Percentiles rank a stretch among this genome's conserved stretches.
Evolutionary conservation across 2,329 filamentous ascomycete genomes (phyloP).

Genomic region (Coleophoma crateriformis): DNA sequence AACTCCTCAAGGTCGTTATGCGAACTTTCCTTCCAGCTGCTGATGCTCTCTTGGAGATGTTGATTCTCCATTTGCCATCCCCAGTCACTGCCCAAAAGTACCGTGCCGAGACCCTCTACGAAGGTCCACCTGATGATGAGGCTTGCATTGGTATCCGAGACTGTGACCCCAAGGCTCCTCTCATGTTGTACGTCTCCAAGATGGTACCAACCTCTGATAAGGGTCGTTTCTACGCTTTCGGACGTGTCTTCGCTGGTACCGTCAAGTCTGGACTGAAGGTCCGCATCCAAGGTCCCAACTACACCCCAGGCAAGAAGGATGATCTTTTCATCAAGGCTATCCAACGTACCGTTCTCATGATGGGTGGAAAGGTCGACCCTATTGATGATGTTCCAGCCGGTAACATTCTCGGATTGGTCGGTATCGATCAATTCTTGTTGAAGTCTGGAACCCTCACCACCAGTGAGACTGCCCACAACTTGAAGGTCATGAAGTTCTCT

Average conservation of each 20-base stretch:
- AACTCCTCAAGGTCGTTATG: slow-evolving; percentile 97
- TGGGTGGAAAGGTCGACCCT: slow-evolving; percentile 98
- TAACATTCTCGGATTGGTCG: slow-evolving; percentile 99
- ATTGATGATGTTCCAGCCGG: slow-evolving; percentile 98
- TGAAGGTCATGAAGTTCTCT: slow-evolving; percentile 99
- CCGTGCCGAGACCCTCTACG: slow-evolving; percentile 97
- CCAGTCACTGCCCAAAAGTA: slow-evolving; percentile 94
- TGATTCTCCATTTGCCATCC: slow-evolving; percentile 98
- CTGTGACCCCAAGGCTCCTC: slow-evolving; percentile 94
- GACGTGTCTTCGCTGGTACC: slow-evolving; percentile 99
- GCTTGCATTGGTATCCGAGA: slow-evolving; percentile 95
- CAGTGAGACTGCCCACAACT: slow-evolving; percentile 95
- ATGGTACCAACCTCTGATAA: slow-evolving; percentile 99
- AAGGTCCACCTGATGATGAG: slow-evolving; percentile 91
- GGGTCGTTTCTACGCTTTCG: slow-evolving; percentile 99
- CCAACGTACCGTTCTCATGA: slow-evolving; percentile 99
- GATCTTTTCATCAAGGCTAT: slow-evolving; percentile 99
- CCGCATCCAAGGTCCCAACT: slow-evolving; percentile 99
- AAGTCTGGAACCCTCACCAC: slow-evolving; percentile 99
- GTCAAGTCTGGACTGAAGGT: slow-evolving; percentile 98
- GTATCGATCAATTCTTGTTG: slow-evolving; percentile 99
- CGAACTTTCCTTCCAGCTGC: slow-evolving; percentile 97
- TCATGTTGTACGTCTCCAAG: slow-evolving; percentile 99
- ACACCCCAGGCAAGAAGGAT: slow-evolving; percentile 95
- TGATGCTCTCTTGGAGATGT: slow-evolving; percentile 98